Percentiles rank a stretch among this genome's conserved stretches.
phyloP scores from a whole-genome alignment of 495 filamentous ascomycete genomes.

The Penicillium egyptiacum region DNA sequence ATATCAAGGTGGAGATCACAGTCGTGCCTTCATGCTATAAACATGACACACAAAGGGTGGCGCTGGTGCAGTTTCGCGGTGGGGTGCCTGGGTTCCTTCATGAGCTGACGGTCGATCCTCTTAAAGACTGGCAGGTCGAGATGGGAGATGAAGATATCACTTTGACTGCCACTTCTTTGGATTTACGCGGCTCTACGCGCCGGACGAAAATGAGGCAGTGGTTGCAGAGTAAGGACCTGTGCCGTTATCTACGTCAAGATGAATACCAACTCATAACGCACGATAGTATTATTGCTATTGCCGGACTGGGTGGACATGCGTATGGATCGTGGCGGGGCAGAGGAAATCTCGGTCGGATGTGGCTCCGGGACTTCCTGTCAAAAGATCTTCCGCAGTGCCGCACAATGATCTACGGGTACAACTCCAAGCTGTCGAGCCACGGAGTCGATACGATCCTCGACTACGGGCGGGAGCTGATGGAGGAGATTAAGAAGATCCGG shows the following conservation, averaged over 20 bases:
- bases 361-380: constrained; percentile 39
- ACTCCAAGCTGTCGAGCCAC: constrained; percentile 29
- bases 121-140: constrained; percentile 16
- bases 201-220: constrained; percentile 12
- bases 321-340: constrained; percentile 39
- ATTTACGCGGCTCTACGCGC: constrained; percentile 19
- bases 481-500: constrained; percentile 22
- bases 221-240: constrained; percentile 15
- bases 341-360: constrained; percentile 30
- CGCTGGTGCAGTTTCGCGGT: constrained; percentile 14
- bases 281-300: constrained; percentile 35
- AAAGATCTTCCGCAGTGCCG: constrained; percentile 31
- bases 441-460: constrained; percentile 23
- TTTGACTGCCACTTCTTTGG: constrained; percentile 20
- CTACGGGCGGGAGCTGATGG: constrained; percentile 27
- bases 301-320: constrained; percentile 15
- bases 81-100: constrained; percentile 18
- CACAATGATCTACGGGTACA: constrained; percentile 41
- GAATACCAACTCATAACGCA: neutral
- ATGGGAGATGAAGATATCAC: constrained; percentile 15
- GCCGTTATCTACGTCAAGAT: constrained; percentile 6
- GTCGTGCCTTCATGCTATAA: constrained; percentile 19
- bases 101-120: constrained; percentile 12
- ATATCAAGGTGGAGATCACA: constrained; percentile 13
- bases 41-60: constrained; percentile 14